These are phyloP conservation scores for Udeniomyces megalosporus DNA, from an alignment of 768 basidiomycete genomes.

Conservation along the genomic window DNA sequence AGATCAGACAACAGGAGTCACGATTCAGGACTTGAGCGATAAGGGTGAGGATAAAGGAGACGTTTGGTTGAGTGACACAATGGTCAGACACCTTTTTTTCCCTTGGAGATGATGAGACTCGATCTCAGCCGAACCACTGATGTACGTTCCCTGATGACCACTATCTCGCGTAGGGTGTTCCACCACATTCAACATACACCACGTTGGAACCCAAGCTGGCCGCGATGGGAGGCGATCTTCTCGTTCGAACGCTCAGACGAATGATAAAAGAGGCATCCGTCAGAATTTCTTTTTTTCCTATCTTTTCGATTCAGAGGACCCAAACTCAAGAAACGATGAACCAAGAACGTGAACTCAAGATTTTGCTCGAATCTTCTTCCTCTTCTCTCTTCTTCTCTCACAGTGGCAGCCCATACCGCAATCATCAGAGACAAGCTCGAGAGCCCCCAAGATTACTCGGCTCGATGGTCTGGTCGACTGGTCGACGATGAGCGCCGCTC, in stretches of 20 bases:
- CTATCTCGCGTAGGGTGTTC: slow-evolving; percentile 50
- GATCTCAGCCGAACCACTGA: neutral
- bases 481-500: slow-evolving; percentile 39
- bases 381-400: neutral
- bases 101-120: neutral
- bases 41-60: slow-evolving; percentile 65
- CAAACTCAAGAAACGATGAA: neutral
- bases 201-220: slow-evolving; percentile 46
- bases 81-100: slow-evolving; percentile 37
- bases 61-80: slow-evolving; percentile 41
- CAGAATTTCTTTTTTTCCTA: slow-evolving; percentile 12
- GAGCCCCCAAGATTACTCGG: slow-evolving; percentile 46
- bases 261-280: slow-evolving; percentile 43
- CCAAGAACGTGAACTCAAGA: neutral
- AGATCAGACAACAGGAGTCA: slow-evolving; percentile 57
- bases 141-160: neutral
- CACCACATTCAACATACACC: slow-evolving; percentile 39
- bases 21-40: slow-evolving; percentile 36
- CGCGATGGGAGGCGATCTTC: slow-evolving; percentile 45
- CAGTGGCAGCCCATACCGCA: slow-evolving; percentile 43
- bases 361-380: neutral
- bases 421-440: slow-evolving; percentile 30
- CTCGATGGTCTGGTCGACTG: slow-evolving; percentile 45
- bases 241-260: slow-evolving; percentile 53
- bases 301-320: no score